A percentile compares a stretch with the other conserved stretches of the same genome.
Evolutionary conservation across 257 asterid genomes (phyloP).

Genomic region (Scutellaria galericulata): DNA sequence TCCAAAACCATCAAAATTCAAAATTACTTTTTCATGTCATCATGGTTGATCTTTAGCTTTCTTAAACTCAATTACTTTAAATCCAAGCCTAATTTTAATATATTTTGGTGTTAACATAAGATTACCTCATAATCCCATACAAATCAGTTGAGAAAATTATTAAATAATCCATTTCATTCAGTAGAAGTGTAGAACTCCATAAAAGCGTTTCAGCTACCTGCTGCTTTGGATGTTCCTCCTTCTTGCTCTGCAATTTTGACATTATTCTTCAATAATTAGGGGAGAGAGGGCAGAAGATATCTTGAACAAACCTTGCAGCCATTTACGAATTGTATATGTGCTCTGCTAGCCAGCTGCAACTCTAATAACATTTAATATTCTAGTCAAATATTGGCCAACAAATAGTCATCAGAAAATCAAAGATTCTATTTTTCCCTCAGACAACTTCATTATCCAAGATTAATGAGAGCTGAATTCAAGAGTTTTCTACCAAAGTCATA

Average conservation of each 20-base stretch:
- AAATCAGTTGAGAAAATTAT: conserved; percentile 9
- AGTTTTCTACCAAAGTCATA: conserved; percentile 13
- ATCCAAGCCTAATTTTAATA: background rate
- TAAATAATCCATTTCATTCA: background rate
- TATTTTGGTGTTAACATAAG: background rate
- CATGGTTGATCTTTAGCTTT: background rate
- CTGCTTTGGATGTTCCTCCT: conserved; percentile 30
- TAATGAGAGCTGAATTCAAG: conserved; percentile 28
- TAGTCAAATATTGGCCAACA: conserved; percentile 33
- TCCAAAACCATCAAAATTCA: no score
- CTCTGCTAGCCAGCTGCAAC: conserved; percentile 7
- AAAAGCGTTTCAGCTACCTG: conserved; percentile 32
- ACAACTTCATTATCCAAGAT: conserved; percentile 21
- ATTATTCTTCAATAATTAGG: conserved; percentile 1
- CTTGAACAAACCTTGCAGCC: conserved; percentile 20
- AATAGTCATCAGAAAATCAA: background rate
- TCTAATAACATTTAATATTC: conserved; percentile 13
- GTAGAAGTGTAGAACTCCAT: background rate
- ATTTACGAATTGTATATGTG: background rate
- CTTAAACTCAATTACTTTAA: background rate
- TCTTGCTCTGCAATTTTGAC: background rate
- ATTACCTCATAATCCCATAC: conserved; percentile 13
- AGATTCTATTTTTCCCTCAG: conserved; percentile 11
- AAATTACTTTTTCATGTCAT: background rate
- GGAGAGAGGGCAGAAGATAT: background rate